These are phyloP conservation scores for Ophiostoma montium DNA, from an alignment of 2,329 filamentous ascomycete species.

Conservation along the genomic window DNA sequence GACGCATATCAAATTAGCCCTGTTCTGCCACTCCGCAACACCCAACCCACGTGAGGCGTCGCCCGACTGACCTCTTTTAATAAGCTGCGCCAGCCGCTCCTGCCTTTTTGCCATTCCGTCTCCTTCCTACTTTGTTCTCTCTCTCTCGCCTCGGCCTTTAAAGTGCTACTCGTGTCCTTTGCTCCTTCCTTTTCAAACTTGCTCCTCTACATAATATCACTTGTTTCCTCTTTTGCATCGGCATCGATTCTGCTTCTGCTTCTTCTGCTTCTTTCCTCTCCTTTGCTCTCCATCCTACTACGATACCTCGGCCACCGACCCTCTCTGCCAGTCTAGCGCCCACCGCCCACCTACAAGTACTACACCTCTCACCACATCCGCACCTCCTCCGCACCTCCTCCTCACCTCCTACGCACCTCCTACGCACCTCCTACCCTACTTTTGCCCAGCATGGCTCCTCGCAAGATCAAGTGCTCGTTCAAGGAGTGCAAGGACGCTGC, in stretches of 20 bases:
- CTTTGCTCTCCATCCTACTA: neutral
- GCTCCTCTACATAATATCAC: neutral
- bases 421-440: neutral
- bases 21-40: neutral
- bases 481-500: constrained; percentile 79
- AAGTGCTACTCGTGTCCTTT: neutral
- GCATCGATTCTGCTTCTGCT: neutral
- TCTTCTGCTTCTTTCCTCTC: neutral
- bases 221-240: neutral
- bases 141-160: neutral
- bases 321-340: too few relatives aligned
- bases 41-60: neutral
- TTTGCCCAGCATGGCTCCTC: constrained; percentile 42
- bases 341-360: too few relatives aligned
- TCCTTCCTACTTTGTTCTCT: neutral
- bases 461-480: constrained; percentile 74
- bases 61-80: neutral
- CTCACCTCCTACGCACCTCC: neutral
- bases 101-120: constrained; percentile 1
- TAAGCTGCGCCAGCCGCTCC: neutral
- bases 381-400: too few relatives aligned
- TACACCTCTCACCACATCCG: too few relatives aligned
- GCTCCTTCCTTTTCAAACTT: neutral
- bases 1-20: neutral
- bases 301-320: too few relatives aligned